Base-by-base conservation (phyloP, 2,329 filamentous ascomycete genomes). In the Xylariaceae sp. region DNA sequence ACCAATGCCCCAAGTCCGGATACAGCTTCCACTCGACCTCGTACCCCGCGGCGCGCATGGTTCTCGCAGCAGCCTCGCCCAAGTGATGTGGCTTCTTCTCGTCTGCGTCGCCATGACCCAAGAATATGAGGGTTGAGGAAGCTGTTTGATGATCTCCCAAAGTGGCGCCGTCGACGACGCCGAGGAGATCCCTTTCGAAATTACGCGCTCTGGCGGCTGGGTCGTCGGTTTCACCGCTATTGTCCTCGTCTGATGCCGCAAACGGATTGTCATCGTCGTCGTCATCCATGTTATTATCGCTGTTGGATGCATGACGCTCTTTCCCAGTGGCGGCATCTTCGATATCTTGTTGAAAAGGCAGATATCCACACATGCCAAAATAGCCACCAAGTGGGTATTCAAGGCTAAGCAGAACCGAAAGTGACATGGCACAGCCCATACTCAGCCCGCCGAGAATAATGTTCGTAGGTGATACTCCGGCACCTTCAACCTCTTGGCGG, bases 401-500 rank as follows among this genome's bases (percentile, higher is more conserved):
- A n/a, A 72, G 69, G 16, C 64, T 67, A 2, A 83, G 60, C 17
- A 79, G 59, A 2, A 71, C 57, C 17, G 73, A 66, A 10, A 81
- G 56, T 0, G 68, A 66, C 59, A 74, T 72, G 1, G 78, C 79
- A 57, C 75, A 80, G 0, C 79, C 79, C 55, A 81, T 76, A 58
- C 79, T 80, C n/a, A 82, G 54, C 0, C 78, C 77, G 14, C 77
- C 76, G 1, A 83, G 54, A 6, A 81, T 63, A 13, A 82, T 65
- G 45, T 76, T 78, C 17, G 56, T 33, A 31, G 44, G 63, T 48
- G 50, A 63, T 42, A 69, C 61, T 13, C 45, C 41, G 4, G 47
- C 49, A 6, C 55, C 61, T 51, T 31, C 50, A 3, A 53, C 58
- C 58, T 78, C 75, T 10, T 60, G 31, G 2, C 48, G 53, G 22